phyloP scores from a whole-genome alignment of 164 flowering plant genomes.

The Nymphaea colorata region DNA sequence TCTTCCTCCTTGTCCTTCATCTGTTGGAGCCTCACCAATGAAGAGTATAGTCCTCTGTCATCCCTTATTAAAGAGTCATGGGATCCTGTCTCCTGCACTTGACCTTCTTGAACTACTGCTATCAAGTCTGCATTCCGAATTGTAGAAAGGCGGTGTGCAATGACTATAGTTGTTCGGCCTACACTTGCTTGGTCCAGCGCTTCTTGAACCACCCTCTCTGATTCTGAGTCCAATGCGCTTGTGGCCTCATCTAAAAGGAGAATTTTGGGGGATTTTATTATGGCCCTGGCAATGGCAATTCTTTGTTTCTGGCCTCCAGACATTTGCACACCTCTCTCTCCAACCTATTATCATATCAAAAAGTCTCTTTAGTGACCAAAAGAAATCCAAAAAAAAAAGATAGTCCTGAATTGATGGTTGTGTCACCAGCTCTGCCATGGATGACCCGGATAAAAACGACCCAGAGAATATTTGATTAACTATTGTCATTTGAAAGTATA shows the following conservation, averaged over 20 bases:
- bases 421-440: too few species aligned
- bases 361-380: too few species aligned
- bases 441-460: too few species aligned
- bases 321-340: slow-evolving; percentile 80
- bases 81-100: slow-evolving; percentile 49
- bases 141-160: slow-evolving; percentile 92
- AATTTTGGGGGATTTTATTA: slow-evolving; percentile 55
- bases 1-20: slow-evolving; percentile 9
- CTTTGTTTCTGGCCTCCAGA: slow-evolving; percentile 93
- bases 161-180: slow-evolving; percentile 66
- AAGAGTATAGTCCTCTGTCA: slow-evolving; percentile 34
- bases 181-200: slow-evolving; percentile 59
- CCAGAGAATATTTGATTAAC: too few species aligned
- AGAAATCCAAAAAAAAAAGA: too few species aligned
- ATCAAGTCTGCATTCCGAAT: slow-evolving; percentile 61
- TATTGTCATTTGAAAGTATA: too few species aligned
- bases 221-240: slow-evolving; percentile 75
- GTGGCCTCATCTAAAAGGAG: slow-evolving; percentile 85
- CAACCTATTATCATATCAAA: slow-evolving; percentile 28
- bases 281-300: slow-evolving; percentile 79
- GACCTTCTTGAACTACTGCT: slow-evolving; percentile 65
- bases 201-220: slow-evolving; percentile 73
- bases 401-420: too few species aligned
- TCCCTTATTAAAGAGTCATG: slow-evolving; percentile 43
- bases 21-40: slow-evolving; percentile 49